A percentile compares a stretch with the other conserved stretches of the same genome.
These are phyloP conservation scores for Boletus rufocinnamomeus DNA, from an alignment of 768 basidiomycete genomes.

Conservation along the genomic window DNA sequence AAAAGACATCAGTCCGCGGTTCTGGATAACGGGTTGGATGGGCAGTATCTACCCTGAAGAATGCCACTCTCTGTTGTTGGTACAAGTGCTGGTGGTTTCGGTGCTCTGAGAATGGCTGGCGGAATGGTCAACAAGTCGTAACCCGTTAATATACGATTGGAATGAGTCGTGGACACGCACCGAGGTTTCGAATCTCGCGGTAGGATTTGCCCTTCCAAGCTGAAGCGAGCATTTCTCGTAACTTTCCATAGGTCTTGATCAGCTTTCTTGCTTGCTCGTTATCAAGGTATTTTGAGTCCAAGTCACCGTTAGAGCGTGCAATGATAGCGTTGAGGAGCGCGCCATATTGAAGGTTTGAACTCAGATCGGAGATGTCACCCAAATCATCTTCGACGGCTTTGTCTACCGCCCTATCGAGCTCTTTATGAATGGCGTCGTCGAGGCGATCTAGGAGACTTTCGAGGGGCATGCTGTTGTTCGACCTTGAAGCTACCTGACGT, in stretches of 20 bases:
- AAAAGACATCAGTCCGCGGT: too few species aligned
- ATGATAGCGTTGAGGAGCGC: neutral
- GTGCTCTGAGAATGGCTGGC: too few species aligned
- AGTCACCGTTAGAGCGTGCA: neutral
- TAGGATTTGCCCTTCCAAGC: conserved; percentile 7
- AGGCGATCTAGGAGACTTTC: neutral
- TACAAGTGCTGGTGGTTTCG: too few species aligned
- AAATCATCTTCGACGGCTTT: neutral
- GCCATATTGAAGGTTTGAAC: neutral
- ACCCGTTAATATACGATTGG: too few species aligned
- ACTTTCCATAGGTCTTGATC: neutral
- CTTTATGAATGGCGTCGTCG: neutral
- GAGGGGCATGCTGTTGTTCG: neutral
- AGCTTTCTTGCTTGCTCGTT: too few species aligned
- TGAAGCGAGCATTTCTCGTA: neutral
- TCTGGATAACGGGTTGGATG: too few species aligned
- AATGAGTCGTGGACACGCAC: too few species aligned
- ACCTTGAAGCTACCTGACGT: neutral
- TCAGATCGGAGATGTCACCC: neutral
- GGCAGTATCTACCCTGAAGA: too few species aligned
- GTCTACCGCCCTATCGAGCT: neutral
- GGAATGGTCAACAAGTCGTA: too few species aligned
- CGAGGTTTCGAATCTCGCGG: conserved; percentile 12
- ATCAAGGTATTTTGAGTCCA: neutral
- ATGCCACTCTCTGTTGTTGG: too few species aligned